Conservation (phyloP, 2,329 filamentous ascomycete genomes). For the Gliomastix tumulicola region DNA sequence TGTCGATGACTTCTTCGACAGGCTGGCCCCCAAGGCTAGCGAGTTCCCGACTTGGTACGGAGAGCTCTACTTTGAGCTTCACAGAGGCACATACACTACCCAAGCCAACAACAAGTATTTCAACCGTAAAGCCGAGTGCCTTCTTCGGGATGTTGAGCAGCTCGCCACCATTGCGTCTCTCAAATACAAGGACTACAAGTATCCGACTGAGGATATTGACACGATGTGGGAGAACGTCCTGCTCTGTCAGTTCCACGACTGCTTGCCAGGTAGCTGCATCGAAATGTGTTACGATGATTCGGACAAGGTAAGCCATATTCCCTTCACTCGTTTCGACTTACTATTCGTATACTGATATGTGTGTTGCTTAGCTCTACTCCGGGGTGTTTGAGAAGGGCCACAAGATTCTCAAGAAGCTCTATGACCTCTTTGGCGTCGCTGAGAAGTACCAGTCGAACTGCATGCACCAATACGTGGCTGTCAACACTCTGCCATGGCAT, state of each 20-base stretch:
- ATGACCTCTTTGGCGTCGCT: conserved; percentile 58
- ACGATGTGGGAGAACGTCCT: conserved; percentile 91
- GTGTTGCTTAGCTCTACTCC: conserved; percentile 59
- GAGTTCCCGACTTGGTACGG: conserved; percentile 94
- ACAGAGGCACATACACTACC: conserved; percentile 94
- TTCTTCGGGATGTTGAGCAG: conserved; percentile 83
- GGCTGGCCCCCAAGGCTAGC: conserved; percentile 69
- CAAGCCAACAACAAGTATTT: conserved; percentile 96
- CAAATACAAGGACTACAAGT: conserved; percentile 66
- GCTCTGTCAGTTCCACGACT: conserved; percentile 96
- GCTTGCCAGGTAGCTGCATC: conserved; percentile 87
- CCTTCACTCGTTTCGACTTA: background rate
- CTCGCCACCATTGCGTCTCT: conserved; percentile 81
- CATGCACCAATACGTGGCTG: conserved; percentile 47
- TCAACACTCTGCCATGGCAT: conserved; percentile 87
- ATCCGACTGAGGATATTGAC: conserved; percentile 91
- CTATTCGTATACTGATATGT: conserved; percentile 12
- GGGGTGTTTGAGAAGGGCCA: conserved; percentile 73
- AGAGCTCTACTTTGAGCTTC: conserved; percentile 95
- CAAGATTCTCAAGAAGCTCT: conserved; percentile 63
- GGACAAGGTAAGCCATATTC: conserved; percentile 50
- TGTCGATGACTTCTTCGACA: conserved; percentile 91
- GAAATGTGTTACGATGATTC: conserved; percentile 99
- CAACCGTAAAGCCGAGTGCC: conserved; percentile 78
- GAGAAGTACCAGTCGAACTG: conserved; percentile 28